Percentiles rank a stretch among this genome's conserved stretches.
These are phyloP conservation scores for Clitoria ternatea DNA, from an alignment of 306 rosid species.

Conservation along the genomic window DNA sequence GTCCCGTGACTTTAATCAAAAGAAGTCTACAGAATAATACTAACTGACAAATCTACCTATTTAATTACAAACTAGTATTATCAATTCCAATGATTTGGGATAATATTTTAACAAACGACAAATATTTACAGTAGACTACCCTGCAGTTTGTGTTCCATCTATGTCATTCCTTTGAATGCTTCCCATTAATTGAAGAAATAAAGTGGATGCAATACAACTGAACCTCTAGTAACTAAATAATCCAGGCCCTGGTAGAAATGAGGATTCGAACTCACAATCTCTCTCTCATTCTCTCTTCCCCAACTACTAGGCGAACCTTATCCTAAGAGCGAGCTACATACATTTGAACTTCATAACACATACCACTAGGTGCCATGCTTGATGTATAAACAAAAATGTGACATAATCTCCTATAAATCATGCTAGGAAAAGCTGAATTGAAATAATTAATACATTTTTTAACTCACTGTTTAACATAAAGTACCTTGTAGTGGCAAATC, in stretches of 20 bases:
- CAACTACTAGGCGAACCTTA: no score
- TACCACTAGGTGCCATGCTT: neutral
- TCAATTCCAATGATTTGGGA: neutral
- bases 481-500: slow-evolving; percentile 89
- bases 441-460: neutral
- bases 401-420: no score
- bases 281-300: no score
- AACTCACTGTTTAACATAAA: neutral
- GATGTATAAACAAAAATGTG: neutral
- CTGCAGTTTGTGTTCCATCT: neutral
- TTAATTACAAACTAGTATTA: slow-evolving; percentile 10
- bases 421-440: neutral
- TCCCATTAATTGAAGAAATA: neutral
- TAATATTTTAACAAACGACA: neutral
- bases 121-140: neutral
- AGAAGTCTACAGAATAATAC: slow-evolving; percentile 3
- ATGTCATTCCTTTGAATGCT: neutral
- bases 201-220: neutral
- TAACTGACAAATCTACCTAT: neutral
- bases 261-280: no score
- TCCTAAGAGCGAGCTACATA: no score
- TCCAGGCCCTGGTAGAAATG: neutral
- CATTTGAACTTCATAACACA: no score
- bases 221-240: slow-evolving; percentile 1
- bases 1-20: neutral